These are phyloP conservation scores for Suhomyces xylopsoci DNA, from an alignment of 805 yeast species.

Conservation along the genomic window DNA sequence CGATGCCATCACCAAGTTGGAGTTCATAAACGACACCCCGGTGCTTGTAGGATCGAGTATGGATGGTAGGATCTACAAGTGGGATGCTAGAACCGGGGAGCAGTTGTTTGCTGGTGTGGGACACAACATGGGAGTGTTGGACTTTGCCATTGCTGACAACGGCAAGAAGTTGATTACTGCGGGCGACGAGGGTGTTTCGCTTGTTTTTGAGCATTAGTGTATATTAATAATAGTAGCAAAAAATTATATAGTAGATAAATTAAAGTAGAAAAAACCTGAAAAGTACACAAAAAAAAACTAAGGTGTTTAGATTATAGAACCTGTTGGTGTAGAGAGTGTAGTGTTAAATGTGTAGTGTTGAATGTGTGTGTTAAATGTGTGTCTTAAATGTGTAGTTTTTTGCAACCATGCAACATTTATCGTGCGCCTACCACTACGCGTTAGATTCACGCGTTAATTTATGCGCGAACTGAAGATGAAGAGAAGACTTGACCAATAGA, in stretches of 20 bases:
- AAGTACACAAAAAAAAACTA: too few species aligned
- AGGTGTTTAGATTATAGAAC: too few species aligned
- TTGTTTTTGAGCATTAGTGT: constrained; percentile 49
- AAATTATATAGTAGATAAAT: too few species aligned
- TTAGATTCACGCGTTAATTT: neutral
- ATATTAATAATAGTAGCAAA: too few species aligned
- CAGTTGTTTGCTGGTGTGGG: constrained; percentile 80
- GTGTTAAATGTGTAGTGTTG: too few species aligned
- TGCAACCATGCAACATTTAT: neutral
- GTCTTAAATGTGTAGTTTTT: neutral
- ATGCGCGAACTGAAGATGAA: neutral
- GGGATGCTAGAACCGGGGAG: constrained; percentile 86
- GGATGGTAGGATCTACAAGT: constrained; percentile 82
- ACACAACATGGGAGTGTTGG: constrained; percentile 91
- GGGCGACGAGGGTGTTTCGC: constrained; percentile 94
- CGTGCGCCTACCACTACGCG: neutral
- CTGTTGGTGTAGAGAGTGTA: too few species aligned
- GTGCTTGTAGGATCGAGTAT: constrained; percentile 67
- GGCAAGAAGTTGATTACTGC: constrained; percentile 81
- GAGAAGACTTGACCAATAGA: neutral
- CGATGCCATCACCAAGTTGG: constrained; percentile 83
- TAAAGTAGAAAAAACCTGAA: neutral
- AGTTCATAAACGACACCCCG: constrained; percentile 60
- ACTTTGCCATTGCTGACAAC: constrained; percentile 65
- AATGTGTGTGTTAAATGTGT: too few species aligned